Evolutionary conservation across 2,329 filamentous ascomycete genomes (phyloP), one percentile per base, ranked within the genome.

Genomic region (Exophiala phaeomuriformis): DNA sequence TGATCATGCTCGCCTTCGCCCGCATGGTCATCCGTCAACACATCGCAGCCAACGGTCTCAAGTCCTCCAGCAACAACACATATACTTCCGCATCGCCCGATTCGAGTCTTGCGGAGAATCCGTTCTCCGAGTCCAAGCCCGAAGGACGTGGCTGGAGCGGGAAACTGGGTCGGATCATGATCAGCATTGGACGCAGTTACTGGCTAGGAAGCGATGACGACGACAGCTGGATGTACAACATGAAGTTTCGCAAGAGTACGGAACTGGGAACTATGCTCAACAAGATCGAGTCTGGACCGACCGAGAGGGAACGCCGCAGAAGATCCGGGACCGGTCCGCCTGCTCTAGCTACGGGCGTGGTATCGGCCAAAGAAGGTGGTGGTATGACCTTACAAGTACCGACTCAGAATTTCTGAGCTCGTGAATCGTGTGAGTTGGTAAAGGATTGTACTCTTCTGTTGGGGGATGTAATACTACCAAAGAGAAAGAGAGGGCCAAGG

Each of bases 1-100:
- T 95, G 36, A 79, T 96, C 50, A 82, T 95, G 68, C 83, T 95
- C 71, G 83, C 88, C 4, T 93, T 87, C 68, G 88, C 90, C 2
- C 81, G 88, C 58, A 81, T 84, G 66, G 84, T 88, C 9, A 72
- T 96, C 47, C 80, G 86, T 55, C 83, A 84, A 61, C 82, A 88
- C 67, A 77, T 85, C 47, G 72, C 77, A 66, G 68, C 74, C 10
- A 73, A 73, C 4, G 64, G 61, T 27, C 64, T 48, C 28, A 53
- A 57, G 32, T 41, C 68, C 19, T 19, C 19, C 19, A 19, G 19
- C 19, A 19, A 19, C 54, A 73, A 69, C 55, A 67, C 69, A 51
- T 73, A 72, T 53, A 66, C 70, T 5, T 71, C 73, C 9, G 70
- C 74, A n/a, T 74, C 73, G 60, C 75, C 70, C 47, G 67, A 72